phyloP scores from a whole-genome alignment of 2,329 filamentous ascomycete genomes.

The Endothia cerciana region DNA sequence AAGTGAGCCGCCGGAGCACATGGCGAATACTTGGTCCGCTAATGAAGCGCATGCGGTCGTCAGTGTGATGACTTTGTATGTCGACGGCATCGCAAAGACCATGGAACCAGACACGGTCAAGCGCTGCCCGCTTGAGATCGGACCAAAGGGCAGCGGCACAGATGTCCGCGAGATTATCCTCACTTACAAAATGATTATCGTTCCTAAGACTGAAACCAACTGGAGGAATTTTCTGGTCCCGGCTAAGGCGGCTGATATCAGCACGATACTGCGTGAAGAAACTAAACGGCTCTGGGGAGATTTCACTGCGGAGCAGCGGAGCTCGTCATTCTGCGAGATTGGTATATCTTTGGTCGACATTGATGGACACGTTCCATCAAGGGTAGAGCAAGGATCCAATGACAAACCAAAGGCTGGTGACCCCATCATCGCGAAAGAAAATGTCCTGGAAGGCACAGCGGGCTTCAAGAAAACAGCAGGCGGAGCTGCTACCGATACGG shows the following conservation, averaged over 20 bases:
- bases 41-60: not conserved
- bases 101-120: not conserved
- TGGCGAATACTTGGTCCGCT: not conserved
- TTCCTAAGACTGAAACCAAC: not conserved
- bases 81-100: not conserved
- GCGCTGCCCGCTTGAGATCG: not conserved
- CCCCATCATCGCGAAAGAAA: not conserved
- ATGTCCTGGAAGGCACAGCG: not conserved
- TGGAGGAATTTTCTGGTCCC: conserved; percentile 18
- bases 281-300: not conserved
- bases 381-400: too few relatives aligned
- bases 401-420: not conserved
- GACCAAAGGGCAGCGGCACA: not conserved
- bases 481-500: not conserved
- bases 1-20: not conserved
- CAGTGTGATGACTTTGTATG: conserved; percentile 6
- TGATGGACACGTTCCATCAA: not conserved
- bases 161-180: not conserved
- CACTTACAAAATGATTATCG: conserved; percentile 11
- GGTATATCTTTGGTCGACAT: not conserved
- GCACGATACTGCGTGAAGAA: not conserved
- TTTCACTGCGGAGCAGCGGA: not conserved
- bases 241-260: conserved; percentile 3
- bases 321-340: not conserved
- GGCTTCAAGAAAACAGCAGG: not conserved